Evolutionary conservation across 2,329 filamentous ascomycete genomes (phyloP), one percentile per base, ranked within the genome.

Genomic region (Penicillium concentricum): DNA sequence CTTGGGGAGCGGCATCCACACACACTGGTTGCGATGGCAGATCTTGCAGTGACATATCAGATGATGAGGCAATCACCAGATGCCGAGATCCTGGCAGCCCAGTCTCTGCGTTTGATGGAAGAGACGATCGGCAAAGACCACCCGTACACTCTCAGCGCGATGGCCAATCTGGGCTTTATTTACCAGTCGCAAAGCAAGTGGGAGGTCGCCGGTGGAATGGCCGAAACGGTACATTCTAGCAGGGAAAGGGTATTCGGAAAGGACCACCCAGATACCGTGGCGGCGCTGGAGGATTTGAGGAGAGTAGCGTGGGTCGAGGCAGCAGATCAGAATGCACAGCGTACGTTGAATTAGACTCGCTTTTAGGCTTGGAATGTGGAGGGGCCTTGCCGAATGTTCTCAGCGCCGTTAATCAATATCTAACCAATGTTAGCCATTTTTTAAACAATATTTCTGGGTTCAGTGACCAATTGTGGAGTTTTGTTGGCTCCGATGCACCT

Each of bases 181-280:
- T 58, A 60, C 18, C 58, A 60, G 22, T 58, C 58, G 22, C 56
- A 60, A 28, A 50, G 58, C 39, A 60, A 52, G 22, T 60, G 58
- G 57, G 41, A 39, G 15, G 26, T 46, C 26, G 57, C 57, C 3
- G 37, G 50, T 12, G 46, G 20, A 15, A 34, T 60, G 20, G 58
- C 58, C 1, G 56, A 60, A 37, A 52, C n/a, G 6, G 51, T 58
- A 10, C 30, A 55, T 39, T 34, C 47, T n/a, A 38, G 56, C 22
- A 41, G 56, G 26, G 50, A 44, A 37, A 46, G 9, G 6, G 8
- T n/a, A 20, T 38, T 52, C 16, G 58, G 58, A 2, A 49, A 41
- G 12, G 51, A 52, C 2, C 58, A 60, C 15, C 55, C 56, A 18
- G 58, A 60, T 24, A 60, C 58, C 1, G 13, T 56, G 28, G 51